phyloP scores from a whole-genome alignment of 805 yeast species.

The Cephaloascus fragrans region DNA sequence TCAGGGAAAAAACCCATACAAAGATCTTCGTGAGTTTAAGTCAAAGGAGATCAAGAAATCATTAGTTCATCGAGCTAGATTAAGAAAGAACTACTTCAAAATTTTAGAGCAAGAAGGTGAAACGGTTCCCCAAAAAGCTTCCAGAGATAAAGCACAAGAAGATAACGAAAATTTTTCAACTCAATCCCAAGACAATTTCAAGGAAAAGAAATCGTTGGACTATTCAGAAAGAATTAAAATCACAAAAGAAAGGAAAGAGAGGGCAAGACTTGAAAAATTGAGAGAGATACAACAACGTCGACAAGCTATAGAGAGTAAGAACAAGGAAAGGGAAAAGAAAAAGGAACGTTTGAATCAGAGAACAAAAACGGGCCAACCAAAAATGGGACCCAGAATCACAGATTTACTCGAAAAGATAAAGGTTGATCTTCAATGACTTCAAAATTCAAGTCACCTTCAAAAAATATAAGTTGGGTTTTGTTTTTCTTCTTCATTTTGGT shows the following conservation, averaged over 20 bases:
- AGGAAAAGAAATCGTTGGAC: slow-evolving; percentile 15
- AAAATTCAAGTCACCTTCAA: no score
- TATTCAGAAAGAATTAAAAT: slow-evolving; percentile 35
- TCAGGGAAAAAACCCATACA: slow-evolving; percentile 13
- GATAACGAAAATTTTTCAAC: slow-evolving; percentile 3
- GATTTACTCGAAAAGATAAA: slow-evolving; percentile 70
- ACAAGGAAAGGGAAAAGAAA: slow-evolving; percentile 29
- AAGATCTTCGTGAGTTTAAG: slow-evolving; percentile 27
- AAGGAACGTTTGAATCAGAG: slow-evolving; percentile 38
- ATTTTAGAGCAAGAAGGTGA: slow-evolving; percentile 66
- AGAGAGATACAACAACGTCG: slow-evolving; percentile 27
- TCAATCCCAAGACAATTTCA: slow-evolving; percentile 8
- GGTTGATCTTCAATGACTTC: slow-evolving; percentile 21
- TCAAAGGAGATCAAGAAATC: slow-evolving; percentile 67
- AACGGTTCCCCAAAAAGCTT: slow-evolving; percentile 31
- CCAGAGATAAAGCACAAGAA: slow-evolving; percentile 1
- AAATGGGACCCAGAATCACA: slow-evolving; percentile 83
- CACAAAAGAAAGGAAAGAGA: slow-evolving; percentile 37
- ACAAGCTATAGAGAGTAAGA: slow-evolving; percentile 16
- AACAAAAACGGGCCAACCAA: slow-evolving; percentile 77
- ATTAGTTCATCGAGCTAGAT: slow-evolving; percentile 68
- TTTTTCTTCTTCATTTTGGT: no score
- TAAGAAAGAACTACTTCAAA: slow-evolving; percentile 75
- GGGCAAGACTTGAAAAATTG: slow-evolving; percentile 26
- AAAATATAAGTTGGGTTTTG: no score